Base-by-base conservation (phyloP, 1,139 yeast genomes). In the Debaryomycetaceae sp. region DNA sequence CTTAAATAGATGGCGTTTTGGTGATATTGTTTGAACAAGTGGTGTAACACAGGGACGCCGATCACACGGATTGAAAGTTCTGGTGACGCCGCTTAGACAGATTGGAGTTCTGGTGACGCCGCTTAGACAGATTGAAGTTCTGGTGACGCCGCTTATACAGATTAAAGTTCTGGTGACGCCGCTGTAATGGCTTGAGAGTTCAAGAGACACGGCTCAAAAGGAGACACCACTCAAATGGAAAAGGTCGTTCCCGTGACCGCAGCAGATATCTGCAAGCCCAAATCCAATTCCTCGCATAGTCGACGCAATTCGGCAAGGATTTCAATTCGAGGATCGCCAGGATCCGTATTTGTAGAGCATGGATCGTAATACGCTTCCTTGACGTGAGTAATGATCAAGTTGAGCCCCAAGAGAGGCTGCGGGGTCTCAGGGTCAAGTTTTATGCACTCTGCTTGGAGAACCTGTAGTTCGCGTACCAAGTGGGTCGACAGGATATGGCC, bases 401-500 rank as follows among this genome's bases (percentile, higher is more conserved):
- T 62, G 12, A 85, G 45, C 1, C 63, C 73, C 11, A 49, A 33
- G 13, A 77, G 49, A 0, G 73, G 68, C 13, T 39, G 33, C 25
- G 15, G 13, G n/a, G 26, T 16, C 4, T 25, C 23, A 6, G 44
- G 36, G 6, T 37, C 23, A 26, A 41, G 23, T 14, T 32, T 29
- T 16, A 31, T 18, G 30, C 53, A 43, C 33, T 43, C 39, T 19
- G 27, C 23, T 30, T 45, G 40, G 31, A 79, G 50, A n/a, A 37
- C 43, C 24, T 45, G 38, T 23, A 86, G 55, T 42, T 83, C 94
- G 13, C 55, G 46, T 11, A 81, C 60, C 23, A 86, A 52, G 39
- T 70, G 68, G 4, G 47, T 39, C 2, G 95, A 93, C 15, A 81
- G 75, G 49, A 86, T 49, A 53, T 86, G 96, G 2, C 96, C 96